Percentiles rank a stretch among this genome's conserved stretches.
phyloP scores from a whole-genome alignment of 768 basidiomycete genomes.

The Pisolithus albus region DNA sequence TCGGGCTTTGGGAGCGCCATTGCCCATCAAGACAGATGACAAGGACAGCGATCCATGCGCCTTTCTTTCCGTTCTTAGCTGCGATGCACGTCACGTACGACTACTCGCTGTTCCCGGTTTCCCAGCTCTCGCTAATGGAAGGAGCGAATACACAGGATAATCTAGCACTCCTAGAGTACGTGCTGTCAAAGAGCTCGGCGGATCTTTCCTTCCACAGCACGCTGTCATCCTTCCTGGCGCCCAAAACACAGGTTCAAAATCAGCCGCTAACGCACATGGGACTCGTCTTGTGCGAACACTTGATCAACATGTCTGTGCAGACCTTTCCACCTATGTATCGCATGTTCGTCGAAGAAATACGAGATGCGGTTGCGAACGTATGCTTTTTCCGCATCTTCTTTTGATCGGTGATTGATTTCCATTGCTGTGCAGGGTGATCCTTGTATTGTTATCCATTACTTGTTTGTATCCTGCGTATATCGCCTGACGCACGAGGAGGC shows the following conservation, averaged over 20 bases:
- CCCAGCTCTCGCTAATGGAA: not conserved
- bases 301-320: constrained; percentile 91
- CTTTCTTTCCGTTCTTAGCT: constrained; percentile 75
- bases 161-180: constrained; percentile 62
- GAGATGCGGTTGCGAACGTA: constrained; percentile 62
- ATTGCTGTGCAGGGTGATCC: constrained; percentile 42
- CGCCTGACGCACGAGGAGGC: constrained; percentile 56
- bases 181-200: constrained; percentile 50
- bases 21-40: constrained; percentile 88
- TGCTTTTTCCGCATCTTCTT: constrained; percentile 16
- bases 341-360: constrained; percentile 82
- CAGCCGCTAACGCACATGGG: constrained; percentile 50
- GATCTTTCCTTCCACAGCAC: constrained; percentile 45
- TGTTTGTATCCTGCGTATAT: constrained; percentile 77
- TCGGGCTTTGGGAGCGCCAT: constrained; percentile 75
- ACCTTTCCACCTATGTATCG: constrained; percentile 87
- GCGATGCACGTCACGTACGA: constrained; percentile 58
- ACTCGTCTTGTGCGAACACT: constrained; percentile 77
- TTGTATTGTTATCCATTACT: constrained; percentile 64
- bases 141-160: constrained; percentile 46
- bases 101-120: not conserved
- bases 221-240: constrained; percentile 49
- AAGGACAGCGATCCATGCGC: constrained; percentile 69
- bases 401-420: not conserved
- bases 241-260: constrained; percentile 9